phyloP scores from a whole-genome alignment of 2,329 filamentous ascomycete species.

The Epichloe amarillans region DNA sequence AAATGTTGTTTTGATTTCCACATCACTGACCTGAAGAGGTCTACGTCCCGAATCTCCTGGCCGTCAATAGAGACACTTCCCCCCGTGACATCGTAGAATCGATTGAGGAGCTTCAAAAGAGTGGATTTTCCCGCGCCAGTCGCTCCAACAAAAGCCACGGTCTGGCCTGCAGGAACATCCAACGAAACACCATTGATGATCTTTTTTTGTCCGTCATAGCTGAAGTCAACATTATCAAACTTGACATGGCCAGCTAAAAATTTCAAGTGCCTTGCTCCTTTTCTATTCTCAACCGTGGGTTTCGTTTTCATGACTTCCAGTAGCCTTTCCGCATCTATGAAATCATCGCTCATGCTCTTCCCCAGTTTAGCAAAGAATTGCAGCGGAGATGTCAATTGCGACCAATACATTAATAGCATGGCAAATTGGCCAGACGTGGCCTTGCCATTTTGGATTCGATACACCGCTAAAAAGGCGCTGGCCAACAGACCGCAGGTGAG shows the following conservation, averaged over 20 bases:
- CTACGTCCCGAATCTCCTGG: constrained; percentile 41
- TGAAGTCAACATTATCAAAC: constrained; percentile 42
- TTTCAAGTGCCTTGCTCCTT: constrained; percentile 34
- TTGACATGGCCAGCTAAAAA: constrained; percentile 39
- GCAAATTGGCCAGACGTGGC: constrained; percentile 56
- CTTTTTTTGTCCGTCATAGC: constrained; percentile 45
- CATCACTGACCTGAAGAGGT: constrained; percentile 28
- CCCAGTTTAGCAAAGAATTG: constrained; percentile 53
- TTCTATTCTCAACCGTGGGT: constrained; percentile 39
- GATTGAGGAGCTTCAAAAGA: constrained; percentile 42
- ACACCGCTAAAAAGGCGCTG: constrained; percentile 45
- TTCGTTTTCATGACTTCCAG: constrained; percentile 45
- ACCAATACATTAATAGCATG: constrained; percentile 61
- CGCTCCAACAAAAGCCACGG: constrained; percentile 46
- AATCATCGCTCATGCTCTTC: constrained; percentile 40
- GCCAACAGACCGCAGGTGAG: constrained; percentile 58
- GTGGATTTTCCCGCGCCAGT: constrained; percentile 49
- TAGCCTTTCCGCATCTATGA: constrained; percentile 44
- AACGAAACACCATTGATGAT: constrained; percentile 43
- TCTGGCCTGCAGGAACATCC: constrained; percentile 35
- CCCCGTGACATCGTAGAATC: constrained; percentile 42
- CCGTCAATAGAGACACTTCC: constrained; percentile 43
- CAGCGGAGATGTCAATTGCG: constrained; percentile 55
- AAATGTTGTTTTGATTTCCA: background rate
- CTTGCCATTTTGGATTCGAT: constrained; percentile 49